Evolutionary conservation across 345 rosid genomes (phyloP).

Genomic region (Rhizophora mangle): DNA sequence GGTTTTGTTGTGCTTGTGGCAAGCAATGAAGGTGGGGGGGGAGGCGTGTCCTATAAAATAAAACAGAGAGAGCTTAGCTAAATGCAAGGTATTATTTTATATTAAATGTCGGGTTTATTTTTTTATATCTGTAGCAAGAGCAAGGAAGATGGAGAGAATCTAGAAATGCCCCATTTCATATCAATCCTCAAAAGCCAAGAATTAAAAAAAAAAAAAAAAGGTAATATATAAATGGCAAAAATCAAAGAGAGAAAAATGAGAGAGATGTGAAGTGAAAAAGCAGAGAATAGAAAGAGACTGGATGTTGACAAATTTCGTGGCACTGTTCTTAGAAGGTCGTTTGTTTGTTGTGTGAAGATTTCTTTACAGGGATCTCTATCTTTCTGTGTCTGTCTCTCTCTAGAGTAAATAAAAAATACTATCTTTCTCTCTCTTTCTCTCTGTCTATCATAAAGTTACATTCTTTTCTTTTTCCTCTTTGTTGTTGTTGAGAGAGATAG

Average conservation of each 20-base stretch:
- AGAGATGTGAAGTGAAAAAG: conserved; percentile 38
- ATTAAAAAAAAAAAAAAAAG: not conserved
- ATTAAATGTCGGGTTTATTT: not conserved
- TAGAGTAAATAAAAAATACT: conserved; percentile 21
- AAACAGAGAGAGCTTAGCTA: too few relatives aligned
- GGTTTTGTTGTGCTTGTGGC: conserved; percentile 7
- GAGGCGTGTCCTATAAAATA: too few relatives aligned
- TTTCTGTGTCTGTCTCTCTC: conserved; percentile 19
- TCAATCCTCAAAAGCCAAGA: conserved; percentile 12
- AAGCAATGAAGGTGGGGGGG: conserved; percentile 8
- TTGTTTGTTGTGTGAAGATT: conserved; percentile 60
- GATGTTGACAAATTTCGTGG: conserved; percentile 91
- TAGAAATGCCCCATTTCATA: conserved; percentile 35
- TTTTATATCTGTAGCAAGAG: conserved; percentile 23
- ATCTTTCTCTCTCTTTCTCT: not conserved
- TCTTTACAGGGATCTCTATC: conserved; percentile 77
- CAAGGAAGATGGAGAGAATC: conserved; percentile 55
- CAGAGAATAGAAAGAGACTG: conserved; percentile 89
- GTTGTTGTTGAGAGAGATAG: conserved; percentile 6
- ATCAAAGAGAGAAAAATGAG: conserved; percentile 3
- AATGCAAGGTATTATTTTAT: not conserved
- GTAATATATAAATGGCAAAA: not conserved
- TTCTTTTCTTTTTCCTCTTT: conserved; percentile 20
- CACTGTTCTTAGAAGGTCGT: conserved; percentile 42
- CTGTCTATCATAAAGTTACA: conserved; percentile 6